Evolutionary conservation across 176 grass and related monocot genomes (phyloP), one percentile per base, ranked within the genome.

Genomic region (Microstegium vimineum): DNA sequence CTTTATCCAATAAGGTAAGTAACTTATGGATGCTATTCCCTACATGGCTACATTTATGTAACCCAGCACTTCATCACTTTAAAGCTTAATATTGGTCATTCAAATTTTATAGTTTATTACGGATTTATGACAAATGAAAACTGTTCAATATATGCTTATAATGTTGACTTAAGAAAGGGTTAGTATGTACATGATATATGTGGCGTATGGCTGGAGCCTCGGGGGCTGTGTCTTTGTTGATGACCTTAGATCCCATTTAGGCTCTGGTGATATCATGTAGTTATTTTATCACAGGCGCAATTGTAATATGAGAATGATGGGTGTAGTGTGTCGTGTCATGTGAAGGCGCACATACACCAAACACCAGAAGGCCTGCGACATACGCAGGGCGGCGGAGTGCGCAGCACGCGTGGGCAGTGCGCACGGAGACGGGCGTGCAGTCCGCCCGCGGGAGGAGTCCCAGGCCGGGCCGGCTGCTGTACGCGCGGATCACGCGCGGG

Each of bases 1-100:
- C 96, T 73, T 88, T 99, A 86, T 86, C 96, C 76, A 99, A 95
- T 82, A 99, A 99, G 91, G 96, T 98, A 90, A 84, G 77, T 67
- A 81, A 43, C 80, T 74, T 66, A 26, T 47, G 23, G 10, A 65
- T 56, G 22, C 22, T 57, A 12, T 70, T 67, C 62, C 18, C 60
- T 34, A 62, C 33, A 45, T 61, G 52, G 10, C 60, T 28, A 62
- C 27, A 45, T 54, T 91, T 89, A 26, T 82, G 62, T n/a, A 84
- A 76, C 47, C 34, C 40, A 45, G 20, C 36, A 5, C 2, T 28
- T 74, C 16, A 76, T 73, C 5, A 18, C n/a, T 33, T 13, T 42
- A 62, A 61, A 75, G 6, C 34, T 72, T 69, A 31, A 17, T 25
- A 69, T 80, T 69, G 33, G 34, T 35, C 5, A 10, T 80, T 74